Percentiles rank a stretch among this genome's conserved stretches.
Evolutionary conservation across 2,329 filamentous ascomycete species (phyloP).

Genomic region (Monosporascus sp.): DNA sequence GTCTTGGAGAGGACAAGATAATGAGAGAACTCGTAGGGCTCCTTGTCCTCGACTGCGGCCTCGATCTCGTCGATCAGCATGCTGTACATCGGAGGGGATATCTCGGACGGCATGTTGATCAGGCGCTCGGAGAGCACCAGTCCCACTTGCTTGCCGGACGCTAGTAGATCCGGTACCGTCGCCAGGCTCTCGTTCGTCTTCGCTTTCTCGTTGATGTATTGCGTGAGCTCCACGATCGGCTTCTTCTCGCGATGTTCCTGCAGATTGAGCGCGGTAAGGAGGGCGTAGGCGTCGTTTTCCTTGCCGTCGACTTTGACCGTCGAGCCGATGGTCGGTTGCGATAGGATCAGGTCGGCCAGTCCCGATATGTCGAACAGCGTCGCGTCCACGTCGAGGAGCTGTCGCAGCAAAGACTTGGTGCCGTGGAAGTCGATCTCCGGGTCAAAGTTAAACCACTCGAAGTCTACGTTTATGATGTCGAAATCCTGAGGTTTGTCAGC

Average conservation of each 20-base stretch:
- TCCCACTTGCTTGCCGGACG: slow-evolving; percentile 60
- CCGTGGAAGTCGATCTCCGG: slow-evolving; percentile 90
- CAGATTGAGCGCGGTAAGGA: slow-evolving; percentile 83
- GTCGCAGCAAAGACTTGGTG: slow-evolving; percentile 80
- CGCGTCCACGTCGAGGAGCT: slow-evolving; percentile 86
- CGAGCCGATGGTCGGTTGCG: slow-evolving; percentile 82
- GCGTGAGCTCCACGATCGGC: slow-evolving; percentile 62
- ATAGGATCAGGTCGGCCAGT: slow-evolving; percentile 78
- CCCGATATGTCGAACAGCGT: slow-evolving; percentile 82
- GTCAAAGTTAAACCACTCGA: slow-evolving; percentile 98
- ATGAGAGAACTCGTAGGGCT: slow-evolving; percentile 89
- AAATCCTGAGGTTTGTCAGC: slow-evolving; percentile 56
- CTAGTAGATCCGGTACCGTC: slow-evolving; percentile 53
- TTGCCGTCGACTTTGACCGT: slow-evolving; percentile 97
- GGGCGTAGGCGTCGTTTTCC: slow-evolving; percentile 85
- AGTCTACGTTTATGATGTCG: slow-evolving; percentile 90
- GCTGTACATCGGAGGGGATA: slow-evolving; percentile 87
- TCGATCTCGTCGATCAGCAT: slow-evolving; percentile 91
- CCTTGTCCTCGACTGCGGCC: slow-evolving; percentile 81
- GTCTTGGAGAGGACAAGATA: slow-evolving; percentile 88
- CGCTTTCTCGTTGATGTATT: slow-evolving; percentile 63
- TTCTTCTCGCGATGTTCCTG: slow-evolving; percentile 71
- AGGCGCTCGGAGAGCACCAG: slow-evolving; percentile 87
- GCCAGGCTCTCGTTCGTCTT: slow-evolving; percentile 50
- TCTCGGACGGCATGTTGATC: slow-evolving; percentile 94